Evolutionary conservation across 2,329 filamentous ascomycete species (phyloP), one percentile per base, ranked within the genome.

Genomic region (Zymoseptoria passerinii): DNA sequence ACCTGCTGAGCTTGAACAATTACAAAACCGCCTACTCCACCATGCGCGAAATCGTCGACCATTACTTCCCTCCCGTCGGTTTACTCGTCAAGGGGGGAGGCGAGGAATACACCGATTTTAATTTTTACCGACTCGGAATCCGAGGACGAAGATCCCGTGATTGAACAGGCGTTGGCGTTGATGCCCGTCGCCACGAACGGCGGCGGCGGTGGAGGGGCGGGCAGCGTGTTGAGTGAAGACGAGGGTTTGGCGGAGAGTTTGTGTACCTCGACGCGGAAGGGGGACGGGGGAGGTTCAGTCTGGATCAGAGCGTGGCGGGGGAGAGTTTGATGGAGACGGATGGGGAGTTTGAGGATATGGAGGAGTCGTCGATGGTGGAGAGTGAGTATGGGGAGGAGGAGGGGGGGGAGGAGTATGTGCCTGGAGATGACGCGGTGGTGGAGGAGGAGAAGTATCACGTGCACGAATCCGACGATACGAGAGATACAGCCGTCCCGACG

Each of bases 1-100:
- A 97, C 71, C 78, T 99, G 50, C 78, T 97, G 50, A 92, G 86
- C 62, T 81, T 97, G 56, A 96, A 95, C 75, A 95, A 91, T 72
- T 89, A 97, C 72, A 96, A 94, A 76, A 92, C 95, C 68, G 96
- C 89, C 63, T 99, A 99, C 71, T 90, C 96, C 62, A 92, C 90
- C 68, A 99, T 99, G 86, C 87, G 90, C 60, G 95, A 99, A 73
- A 87, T 99, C 59, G 90, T 99, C 6, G 94, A 99, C 71, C 94
- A 99, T 74, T 97, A 96, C 77, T 99, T 99, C 73, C 94, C 94
- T 6, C 90, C 95, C 1, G 87, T 95, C 10, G 90, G 87, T 63
- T 86, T 92, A 27, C 80, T 99, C 28, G 86, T 96, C 18, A 90
- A 89, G 67, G 88, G 89, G 50, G 92, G 92, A 19, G 92, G 92